These are phyloP conservation scores for Coniochaeta sp. DNA, from an alignment of 2,329 filamentous ascomycete species.

Conservation along the genomic window DNA sequence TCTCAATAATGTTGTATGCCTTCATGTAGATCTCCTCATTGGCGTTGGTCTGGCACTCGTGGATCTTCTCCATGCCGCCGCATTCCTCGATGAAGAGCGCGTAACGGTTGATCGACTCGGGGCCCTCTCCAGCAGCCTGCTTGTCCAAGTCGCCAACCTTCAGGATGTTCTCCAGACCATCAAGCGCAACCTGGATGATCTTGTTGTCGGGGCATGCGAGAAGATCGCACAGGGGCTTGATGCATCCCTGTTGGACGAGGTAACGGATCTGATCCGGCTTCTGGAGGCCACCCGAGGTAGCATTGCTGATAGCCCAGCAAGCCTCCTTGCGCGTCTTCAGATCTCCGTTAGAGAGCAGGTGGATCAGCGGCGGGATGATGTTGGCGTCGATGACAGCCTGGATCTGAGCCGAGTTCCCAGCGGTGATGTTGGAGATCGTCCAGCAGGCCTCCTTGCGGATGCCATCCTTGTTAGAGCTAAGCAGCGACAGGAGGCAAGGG, in stretches of 20 bases:
- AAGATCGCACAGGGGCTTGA: slow-evolving; percentile 93
- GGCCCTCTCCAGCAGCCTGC: slow-evolving; percentile 68
- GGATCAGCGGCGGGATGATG: slow-evolving; percentile 93
- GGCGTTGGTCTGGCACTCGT: slow-evolving; percentile 99
- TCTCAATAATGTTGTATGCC: slow-evolving; percentile 99
- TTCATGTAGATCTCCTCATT: slow-evolving; percentile 99
- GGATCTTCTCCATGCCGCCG: slow-evolving; percentile 99
- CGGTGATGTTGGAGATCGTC: slow-evolving; percentile 99
- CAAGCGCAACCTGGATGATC: slow-evolving; percentile 97
- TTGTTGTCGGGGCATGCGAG: slow-evolving; percentile 97
- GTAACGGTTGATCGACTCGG: slow-evolving; percentile 86
- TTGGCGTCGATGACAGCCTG: slow-evolving; percentile 94
- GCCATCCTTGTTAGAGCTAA: slow-evolving; percentile 96
- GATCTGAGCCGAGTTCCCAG: slow-evolving; percentile 95
- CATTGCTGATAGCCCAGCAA: slow-evolving; percentile 99
- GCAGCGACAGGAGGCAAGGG: slow-evolving; percentile 81
- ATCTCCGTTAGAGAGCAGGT: slow-evolving; percentile 91
- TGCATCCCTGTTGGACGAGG: slow-evolving; percentile 86
- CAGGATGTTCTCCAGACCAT: slow-evolving; percentile 97
- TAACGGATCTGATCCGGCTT: slow-evolving; percentile 99
- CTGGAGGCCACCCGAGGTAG: slow-evolving; percentile 92
- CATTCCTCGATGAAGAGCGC: slow-evolving; percentile 98
- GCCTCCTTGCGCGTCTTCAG: slow-evolving; percentile 99
- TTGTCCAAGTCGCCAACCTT: slow-evolving; percentile 99
- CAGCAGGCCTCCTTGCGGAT: slow-evolving; percentile 99